Conservation (phyloP, 805 yeast genomes). For the Candida jianshihensis region DNA sequence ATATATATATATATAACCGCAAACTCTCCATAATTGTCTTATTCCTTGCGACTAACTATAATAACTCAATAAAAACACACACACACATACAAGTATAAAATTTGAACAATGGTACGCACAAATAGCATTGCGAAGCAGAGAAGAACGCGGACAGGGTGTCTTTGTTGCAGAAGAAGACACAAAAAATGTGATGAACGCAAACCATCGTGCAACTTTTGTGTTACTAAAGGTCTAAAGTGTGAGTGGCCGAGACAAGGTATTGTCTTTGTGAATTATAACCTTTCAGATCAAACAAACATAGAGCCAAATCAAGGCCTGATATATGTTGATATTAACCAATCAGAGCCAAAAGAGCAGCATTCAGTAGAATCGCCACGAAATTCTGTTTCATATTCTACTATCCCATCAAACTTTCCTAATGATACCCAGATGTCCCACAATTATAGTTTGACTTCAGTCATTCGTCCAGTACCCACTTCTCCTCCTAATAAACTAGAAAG, state of each 20-base stretch:
- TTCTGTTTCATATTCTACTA: background rate
- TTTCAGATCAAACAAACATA: background rate
- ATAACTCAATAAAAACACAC: background rate
- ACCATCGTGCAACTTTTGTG: conserved; percentile 36
- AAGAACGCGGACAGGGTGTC: conserved; percentile 45
- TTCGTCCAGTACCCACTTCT: background rate
- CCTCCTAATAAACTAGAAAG: background rate
- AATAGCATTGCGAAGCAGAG: conserved; percentile 6
- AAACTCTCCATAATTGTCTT: no score
- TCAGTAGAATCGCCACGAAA: no score
- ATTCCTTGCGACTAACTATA: background rate
- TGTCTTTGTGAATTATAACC: conserved; percentile 12
- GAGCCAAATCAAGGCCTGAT: no score
- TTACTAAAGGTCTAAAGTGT: conserved; percentile 26
- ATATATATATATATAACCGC: no score
- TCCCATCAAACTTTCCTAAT: background rate
- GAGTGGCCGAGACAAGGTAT: conserved; percentile 16
- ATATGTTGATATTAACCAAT: no score
- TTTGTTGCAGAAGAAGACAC: conserved; percentile 56
- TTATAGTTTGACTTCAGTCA: background rate
- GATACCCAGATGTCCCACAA: background rate
- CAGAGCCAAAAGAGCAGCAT: no score
- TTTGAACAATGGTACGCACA: background rate
- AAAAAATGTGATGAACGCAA: conserved; percentile 53
- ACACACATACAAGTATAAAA: background rate